Evolutionary conservation across 352 stramenopile genomes (phyloP), one percentile per base, ranked within the genome.

Genomic region (Phytophthora crassamura): DNA sequence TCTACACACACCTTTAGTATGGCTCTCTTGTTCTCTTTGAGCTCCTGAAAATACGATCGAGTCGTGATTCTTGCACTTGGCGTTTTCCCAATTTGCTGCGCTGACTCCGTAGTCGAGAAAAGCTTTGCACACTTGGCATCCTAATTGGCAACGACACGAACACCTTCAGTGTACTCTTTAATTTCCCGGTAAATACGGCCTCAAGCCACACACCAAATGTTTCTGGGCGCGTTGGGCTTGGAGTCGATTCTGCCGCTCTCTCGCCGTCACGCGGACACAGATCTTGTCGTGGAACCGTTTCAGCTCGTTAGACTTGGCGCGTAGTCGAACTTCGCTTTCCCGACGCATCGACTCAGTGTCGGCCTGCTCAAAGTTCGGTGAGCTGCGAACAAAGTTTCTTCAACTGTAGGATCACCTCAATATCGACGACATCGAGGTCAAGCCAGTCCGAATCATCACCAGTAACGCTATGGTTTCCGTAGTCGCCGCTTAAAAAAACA

Each of bases 241-340:
- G 45, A 73, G 49, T 3, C 69, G 78, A 36, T 84, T 68, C 61
- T 82, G 60, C 12, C 72, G 49, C 51, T 82, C 75, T 46, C 65
- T 72, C 12, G 77, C 79, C 20, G 71, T 82, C 30, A 91, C 81
- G 5, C 80, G 77, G 22, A 71, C 43, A 59, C 83, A 91, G 20
- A 86, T 84, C 49, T 88, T 79, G 12, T 79, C 75, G 42, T 86
- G 81, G 49, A 91, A 91, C 20, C 72, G 69, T 28, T 75, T 78
- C 40, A 91, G 56, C 36, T 87, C 56, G 41, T 75, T 70, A 12
- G 76, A 73, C 42, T 83, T 76, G 4, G 47, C n/a, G 16, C 41
- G 67, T 20, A 82, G 35, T 1, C 80, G 79, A 25, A 51, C 41
- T 61, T 75, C 57, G 9, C 64, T 74, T 38, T 80, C 72, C 4